A percentile compares a stretch with the other conserved stretches of the same genome.
These are phyloP conservation scores for Diplodia scrobiculata DNA, from an alignment of 2,329 filamentous ascomycete genomes.

Conservation along the genomic window DNA sequence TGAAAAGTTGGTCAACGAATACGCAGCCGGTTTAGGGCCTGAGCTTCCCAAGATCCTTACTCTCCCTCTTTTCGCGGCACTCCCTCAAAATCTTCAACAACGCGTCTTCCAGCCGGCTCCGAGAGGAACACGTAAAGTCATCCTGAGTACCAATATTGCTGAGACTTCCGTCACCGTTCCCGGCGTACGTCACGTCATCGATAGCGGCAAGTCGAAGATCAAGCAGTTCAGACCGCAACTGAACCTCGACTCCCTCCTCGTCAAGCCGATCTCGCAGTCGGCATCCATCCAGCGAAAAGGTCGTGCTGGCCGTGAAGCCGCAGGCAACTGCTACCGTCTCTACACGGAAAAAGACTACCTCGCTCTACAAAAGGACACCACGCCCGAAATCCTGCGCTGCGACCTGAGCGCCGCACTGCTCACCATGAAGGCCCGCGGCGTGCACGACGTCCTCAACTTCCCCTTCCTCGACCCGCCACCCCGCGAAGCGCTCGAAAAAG, in stretches of 20 bases:
- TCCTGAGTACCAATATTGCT: slow-evolving; percentile 95
- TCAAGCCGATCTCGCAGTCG: slow-evolving; percentile 88
- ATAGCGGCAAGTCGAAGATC: slow-evolving; percentile 90
- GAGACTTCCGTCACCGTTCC: slow-evolving; percentile 96
- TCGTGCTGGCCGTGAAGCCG: slow-evolving; percentile 87
- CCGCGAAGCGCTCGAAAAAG: slow-evolving; percentile 75
- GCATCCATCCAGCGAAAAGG: slow-evolving; percentile 90
- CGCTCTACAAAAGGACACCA: slow-evolving; percentile 69
- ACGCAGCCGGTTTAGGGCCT: slow-evolving; percentile 69
- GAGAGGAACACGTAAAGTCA: slow-evolving; percentile 79
- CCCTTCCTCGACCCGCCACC: slow-evolving; percentile 83
- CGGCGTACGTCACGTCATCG: slow-evolving; percentile 86
- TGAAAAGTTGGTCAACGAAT: slow-evolving; percentile 78
- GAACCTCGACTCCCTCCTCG: slow-evolving; percentile 85
- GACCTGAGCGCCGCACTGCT: slow-evolving; percentile 84
- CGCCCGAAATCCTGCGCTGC: slow-evolving; percentile 86
- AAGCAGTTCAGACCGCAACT: slow-evolving; percentile 85
- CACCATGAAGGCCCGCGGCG: slow-evolving; percentile 89
- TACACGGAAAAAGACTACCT: slow-evolving; percentile 81
- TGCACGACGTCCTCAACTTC: slow-evolving; percentile 78
- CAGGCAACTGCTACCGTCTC: slow-evolving; percentile 85
- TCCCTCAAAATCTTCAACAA: slow-evolving; percentile 84
- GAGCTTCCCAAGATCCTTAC: slow-evolving; percentile 72
- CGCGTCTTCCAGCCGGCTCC: slow-evolving; percentile 77
- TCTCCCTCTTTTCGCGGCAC: slow-evolving; percentile 83